Evolutionary conservation across 2,329 filamentous ascomycete genomes (phyloP).

Genomic region (Colletotrichum sp.): DNA sequence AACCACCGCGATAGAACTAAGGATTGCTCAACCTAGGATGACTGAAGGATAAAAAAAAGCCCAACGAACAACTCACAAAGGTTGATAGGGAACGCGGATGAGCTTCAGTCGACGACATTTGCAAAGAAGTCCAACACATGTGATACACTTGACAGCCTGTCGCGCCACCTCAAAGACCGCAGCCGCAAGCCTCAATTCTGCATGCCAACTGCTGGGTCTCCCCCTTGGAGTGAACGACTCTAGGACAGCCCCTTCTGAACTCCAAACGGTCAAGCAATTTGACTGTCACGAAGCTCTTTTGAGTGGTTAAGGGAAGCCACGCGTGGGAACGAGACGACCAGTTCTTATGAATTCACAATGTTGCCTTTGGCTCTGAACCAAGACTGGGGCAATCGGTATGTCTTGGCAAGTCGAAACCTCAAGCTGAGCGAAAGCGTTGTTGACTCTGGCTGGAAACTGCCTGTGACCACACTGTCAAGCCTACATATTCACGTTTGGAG

Average conservation of each 20-base stretch:
- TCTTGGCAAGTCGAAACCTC: background rate
- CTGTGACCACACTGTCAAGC: background rate
- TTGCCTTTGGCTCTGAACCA: background rate
- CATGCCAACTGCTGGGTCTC: background rate
- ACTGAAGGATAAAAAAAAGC: background rate
- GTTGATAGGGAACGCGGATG: background rate
- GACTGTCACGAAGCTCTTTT: background rate
- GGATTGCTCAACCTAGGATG: background rate
- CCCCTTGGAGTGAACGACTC: background rate
- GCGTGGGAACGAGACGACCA: background rate
- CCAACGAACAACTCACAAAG: background rate
- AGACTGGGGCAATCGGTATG: background rate
- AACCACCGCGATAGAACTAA: background rate
- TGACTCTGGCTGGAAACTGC: background rate
- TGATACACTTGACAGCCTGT: background rate
- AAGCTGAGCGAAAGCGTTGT: background rate
- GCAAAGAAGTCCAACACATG: background rate
- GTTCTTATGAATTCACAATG: background rate
- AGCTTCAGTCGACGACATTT: background rate
- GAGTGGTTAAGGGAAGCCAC: background rate
- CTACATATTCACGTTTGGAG: background rate
- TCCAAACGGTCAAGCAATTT: background rate
- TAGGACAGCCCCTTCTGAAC: background rate
- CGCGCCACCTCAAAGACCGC: background rate
- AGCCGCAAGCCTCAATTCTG: background rate